Evolutionary conservation across 176 grass and related monocot genomes (phyloP), one percentile per base, ranked within the genome.

Genomic region (Poa annua): DNA sequence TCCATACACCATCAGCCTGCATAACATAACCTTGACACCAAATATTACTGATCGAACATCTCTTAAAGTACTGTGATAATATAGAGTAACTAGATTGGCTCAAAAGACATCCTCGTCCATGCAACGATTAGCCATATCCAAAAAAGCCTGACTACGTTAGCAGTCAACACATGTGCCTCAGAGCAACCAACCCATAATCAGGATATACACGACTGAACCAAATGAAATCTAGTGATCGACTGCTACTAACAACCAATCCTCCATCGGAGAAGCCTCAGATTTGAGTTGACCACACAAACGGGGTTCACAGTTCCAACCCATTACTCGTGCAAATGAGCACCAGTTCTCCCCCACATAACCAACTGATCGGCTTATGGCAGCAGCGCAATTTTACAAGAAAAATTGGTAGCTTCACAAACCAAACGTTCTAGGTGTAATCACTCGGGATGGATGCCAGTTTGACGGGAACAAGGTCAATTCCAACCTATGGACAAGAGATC

Each of bases 401-500:
- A 39, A 50, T 77, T 0, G 20, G 74, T 39, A 22, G 24, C 66
- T 38, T 29, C 20, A 19, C 53, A 63, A 62, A 63, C 10, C 15
- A 34, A 21, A 16, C 5, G 6, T 71, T 8, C 24, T 20, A 51
- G 45, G 21, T 16, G 5, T 1, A 63, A 49, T 24, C 26, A 26
- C 9, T 34, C 26, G 39, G 15, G 39, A 50, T 59, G 39, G 39
- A 50, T 59, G 39, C 4, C 5, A 67, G 7, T 2, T 78, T 5
- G 22, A 77, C n/a, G 33, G 32, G 7, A 60, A 17, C 16, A 68
- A 24, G 21, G 60, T 32, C 6, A 11, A 76, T 24, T 63, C 17
- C 3, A 81, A 60, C 2, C 63, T n/a, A 87, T 49, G 12, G 47
- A 4, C 22, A 74, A 47, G 39, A 69, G 39, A 69, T 74, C 20